A percentile compares a stretch with the other conserved stretches of the same genome.
Evolutionary conservation across 1,139 yeast species (phyloP).

Genomic region (Taphrina confusa): DNA sequence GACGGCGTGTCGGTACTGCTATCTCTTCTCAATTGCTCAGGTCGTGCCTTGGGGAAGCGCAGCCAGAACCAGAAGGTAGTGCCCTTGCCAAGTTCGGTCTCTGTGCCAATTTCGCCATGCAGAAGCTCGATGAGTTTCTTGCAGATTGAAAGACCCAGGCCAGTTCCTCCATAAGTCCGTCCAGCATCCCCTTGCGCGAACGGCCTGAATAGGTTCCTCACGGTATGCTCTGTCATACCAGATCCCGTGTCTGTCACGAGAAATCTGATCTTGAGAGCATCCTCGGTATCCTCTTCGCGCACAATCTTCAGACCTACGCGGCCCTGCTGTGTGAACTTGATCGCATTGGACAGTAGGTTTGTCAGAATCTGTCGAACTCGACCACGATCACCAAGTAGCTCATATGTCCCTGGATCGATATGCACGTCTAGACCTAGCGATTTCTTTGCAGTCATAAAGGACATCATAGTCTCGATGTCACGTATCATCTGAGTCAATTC

Average conservation of each 20-base stretch:
- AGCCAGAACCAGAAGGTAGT: constrained; percentile 53
- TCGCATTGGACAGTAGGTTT: constrained; percentile 82
- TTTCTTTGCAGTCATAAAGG: constrained; percentile 31
- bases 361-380: constrained; percentile 83
- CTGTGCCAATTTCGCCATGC: constrained; percentile 60
- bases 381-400: constrained; percentile 78
- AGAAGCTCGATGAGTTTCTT: constrained; percentile 49
- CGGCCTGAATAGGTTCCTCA: constrained; percentile 58
- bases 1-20: constrained; percentile 2
- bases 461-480: constrained; percentile 33
- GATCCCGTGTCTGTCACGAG: constrained; percentile 69
- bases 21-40: not conserved
- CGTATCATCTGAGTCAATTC: constrained; percentile 47
- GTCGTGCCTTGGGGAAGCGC: constrained; percentile 6
- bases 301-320: constrained; percentile 38
- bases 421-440: constrained; percentile 24
- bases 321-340: constrained; percentile 78
- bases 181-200: constrained; percentile 63
- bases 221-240: constrained; percentile 57
- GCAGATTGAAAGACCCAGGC: constrained; percentile 52
- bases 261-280: constrained; percentile 58
- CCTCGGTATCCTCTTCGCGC: constrained; percentile 24
- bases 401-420: constrained; percentile 48
- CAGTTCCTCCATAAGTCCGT: constrained; percentile 62
- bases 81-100: constrained; percentile 56